A percentile compares a stretch with the other conserved stretches of the same genome.
Conservation (phyloP, 441 rosid species). For the Euphorbia celastroides region DNA sequence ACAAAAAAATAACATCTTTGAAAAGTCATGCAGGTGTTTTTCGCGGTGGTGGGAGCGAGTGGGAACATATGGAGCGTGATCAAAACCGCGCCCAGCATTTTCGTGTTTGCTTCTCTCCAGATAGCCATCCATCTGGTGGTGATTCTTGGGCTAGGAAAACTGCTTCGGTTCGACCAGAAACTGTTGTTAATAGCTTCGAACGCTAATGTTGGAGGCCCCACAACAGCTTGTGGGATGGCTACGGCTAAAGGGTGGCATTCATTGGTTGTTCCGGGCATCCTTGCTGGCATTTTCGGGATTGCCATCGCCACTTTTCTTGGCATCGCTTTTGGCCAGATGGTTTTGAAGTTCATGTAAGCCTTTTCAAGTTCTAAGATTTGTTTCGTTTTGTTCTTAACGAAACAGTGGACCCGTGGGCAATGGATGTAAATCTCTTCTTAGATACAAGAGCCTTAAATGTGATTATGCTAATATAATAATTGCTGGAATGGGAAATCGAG, state of each 20-base stretch:
- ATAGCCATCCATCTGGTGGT: conserved; percentile 63
- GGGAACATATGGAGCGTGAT: conserved; percentile 79
- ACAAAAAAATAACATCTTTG: no score
- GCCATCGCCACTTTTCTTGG: conserved; percentile 82
- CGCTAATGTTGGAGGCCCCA: conserved; percentile 93
- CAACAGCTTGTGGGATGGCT: conserved; percentile 91
- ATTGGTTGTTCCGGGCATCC: conserved; percentile 65
- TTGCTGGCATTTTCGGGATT: conserved; percentile 77
- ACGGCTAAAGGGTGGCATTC: conserved; percentile 83
- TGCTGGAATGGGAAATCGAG: no score
- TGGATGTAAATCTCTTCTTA: no score
- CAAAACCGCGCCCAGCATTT: conserved; percentile 76
- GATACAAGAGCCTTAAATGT: no score
- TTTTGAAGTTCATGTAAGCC: conserved; percentile 35
- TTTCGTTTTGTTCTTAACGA: no score
- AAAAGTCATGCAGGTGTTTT: no score
- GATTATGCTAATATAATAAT: no score
- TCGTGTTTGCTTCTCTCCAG: conserved; percentile 72
- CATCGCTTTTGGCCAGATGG: conserved; percentile 46
- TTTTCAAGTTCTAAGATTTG: not conserved
- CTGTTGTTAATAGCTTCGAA: conserved; percentile 78
- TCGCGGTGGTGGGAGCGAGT: conserved; percentile 80
- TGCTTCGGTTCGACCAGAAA: conserved; percentile 51
- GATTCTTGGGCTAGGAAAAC: conserved; percentile 69
- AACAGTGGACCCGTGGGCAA: no score